phyloP scores from a whole-genome alignment of 208 protist genomes.

The Acanthamoeba royreba region DNA sequence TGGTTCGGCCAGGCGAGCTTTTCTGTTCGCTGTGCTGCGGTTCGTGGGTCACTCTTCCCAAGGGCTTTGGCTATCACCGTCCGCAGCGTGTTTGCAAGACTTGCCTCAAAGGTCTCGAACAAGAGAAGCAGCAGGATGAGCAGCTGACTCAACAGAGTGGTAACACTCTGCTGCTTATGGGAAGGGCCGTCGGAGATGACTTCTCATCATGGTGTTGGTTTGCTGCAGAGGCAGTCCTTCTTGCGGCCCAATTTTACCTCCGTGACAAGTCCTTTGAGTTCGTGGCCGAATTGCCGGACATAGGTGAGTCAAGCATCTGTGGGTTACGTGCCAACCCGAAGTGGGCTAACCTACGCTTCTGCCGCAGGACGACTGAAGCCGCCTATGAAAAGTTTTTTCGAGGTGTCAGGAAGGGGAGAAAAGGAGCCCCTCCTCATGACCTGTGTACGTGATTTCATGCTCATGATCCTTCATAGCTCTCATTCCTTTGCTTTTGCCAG shows the following conservation, averaged over 20 bases:
- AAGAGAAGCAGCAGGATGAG: neutral
- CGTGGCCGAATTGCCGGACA: neutral
- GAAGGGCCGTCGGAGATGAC: too few species aligned
- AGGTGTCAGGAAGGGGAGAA: neutral
- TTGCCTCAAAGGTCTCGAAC: neutral
- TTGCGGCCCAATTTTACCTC: neutral
- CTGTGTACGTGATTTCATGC: neutral
- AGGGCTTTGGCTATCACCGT: neutral
- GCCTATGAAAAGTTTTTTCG: neutral
- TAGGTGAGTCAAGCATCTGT: neutral
- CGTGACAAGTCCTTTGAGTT: constrained; percentile 6
- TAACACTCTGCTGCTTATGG: too few species aligned
- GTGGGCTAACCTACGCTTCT: neutral
- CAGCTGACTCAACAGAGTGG: neutral
- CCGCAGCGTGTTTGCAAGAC: neutral
- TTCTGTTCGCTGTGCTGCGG: neutral
- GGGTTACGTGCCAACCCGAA: too few species aligned
- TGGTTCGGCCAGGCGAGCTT: neutral
- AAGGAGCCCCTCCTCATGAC: neutral
- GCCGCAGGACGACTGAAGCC: neutral
- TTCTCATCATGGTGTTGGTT: too few species aligned
- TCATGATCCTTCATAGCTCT: neutral
- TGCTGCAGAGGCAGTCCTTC: neutral
- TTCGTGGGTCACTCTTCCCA: neutral
- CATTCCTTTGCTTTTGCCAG: neutral